Conservation (phyloP, 331 rosid genomes). For the Ulmus americana region DNA sequence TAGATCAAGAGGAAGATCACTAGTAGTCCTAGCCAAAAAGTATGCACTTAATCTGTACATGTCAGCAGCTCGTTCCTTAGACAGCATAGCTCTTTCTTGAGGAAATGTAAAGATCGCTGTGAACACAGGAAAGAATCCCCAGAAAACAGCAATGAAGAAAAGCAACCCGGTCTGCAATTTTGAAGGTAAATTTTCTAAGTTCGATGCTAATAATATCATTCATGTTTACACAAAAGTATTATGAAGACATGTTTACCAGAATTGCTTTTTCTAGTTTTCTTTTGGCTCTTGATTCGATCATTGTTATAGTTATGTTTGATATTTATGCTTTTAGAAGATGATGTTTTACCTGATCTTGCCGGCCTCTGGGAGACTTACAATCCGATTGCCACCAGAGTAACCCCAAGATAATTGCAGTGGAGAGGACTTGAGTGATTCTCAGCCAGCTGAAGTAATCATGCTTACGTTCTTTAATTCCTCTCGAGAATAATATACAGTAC, state of each 20-base stretch:
- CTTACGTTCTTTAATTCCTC: constrained; percentile 85
- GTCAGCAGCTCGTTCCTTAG: constrained; percentile 83
- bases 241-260: no score
- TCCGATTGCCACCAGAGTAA: constrained; percentile 98
- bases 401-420: constrained; percentile 86
- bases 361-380: constrained; percentile 43
- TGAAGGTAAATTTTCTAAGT: not conserved
- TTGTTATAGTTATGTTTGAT: not conserved
- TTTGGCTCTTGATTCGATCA: no score
- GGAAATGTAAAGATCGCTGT: constrained; percentile 95
- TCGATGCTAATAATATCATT: no score
- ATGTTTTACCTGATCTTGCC: constrained; percentile 76
- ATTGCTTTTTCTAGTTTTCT: no score
- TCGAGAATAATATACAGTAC: constrained; percentile 52
- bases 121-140: constrained; percentile 98
- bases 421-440: constrained; percentile 88
- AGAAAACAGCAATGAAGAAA: constrained; percentile 90
- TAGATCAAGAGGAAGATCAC: constrained; percentile 92
- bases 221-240: no score
- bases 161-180: constrained; percentile 78
- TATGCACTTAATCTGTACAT: constrained; percentile 96
- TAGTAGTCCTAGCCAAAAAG: constrained; percentile 83
- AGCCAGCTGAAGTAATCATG: constrained; percentile 95
- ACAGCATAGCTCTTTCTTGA: constrained; percentile 92
- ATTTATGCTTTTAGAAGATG: constrained; percentile 12